phyloP scores from a whole-genome alignment of 2,329 filamentous ascomycete genomes.

The Kalaharituber pfeilii region DNA sequence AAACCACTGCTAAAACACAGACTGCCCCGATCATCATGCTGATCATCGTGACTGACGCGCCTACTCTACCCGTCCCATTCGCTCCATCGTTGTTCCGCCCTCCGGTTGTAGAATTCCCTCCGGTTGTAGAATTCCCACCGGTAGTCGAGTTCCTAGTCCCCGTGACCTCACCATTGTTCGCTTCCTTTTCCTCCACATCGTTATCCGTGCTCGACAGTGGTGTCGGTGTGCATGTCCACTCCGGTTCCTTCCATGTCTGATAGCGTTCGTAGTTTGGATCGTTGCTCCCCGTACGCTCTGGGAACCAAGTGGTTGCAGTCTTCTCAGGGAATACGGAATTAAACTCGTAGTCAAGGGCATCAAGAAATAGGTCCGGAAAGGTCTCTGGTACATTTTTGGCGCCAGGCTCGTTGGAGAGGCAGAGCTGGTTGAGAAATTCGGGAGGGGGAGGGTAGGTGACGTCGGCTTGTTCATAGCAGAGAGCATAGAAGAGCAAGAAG shows the following conservation, averaged over 20 bases:
- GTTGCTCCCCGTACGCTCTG: not conserved
- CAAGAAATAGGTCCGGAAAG: not conserved
- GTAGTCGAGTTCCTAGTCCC: too few relatives aligned
- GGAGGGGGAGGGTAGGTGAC: not conserved
- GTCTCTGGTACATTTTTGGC: not conserved
- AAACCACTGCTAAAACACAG: too few relatives aligned
- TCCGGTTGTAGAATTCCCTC: too few relatives aligned
- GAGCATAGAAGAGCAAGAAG: not conserved
- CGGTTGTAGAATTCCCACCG: too few relatives aligned
- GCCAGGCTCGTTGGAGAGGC: not conserved
- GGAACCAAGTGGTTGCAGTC: not conserved
- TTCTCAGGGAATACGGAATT: not conserved
- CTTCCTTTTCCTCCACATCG: too few relatives aligned
- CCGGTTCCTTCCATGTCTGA: not conserved
- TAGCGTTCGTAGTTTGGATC: not conserved
- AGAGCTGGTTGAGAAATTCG: not conserved
- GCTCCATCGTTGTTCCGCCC: too few relatives aligned
- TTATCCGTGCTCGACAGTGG: not conserved
- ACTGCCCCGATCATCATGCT: too few relatives aligned
- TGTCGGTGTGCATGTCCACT: not conserved
- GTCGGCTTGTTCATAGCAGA: not conserved
- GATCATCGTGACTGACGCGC: too few relatives aligned
- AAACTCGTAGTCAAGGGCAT: not conserved
- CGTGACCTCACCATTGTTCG: too few relatives aligned
- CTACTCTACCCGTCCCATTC: too few relatives aligned